Evolutionary conservation across 768 basidiomycete species (phyloP).

Genomic region (Rhodocollybia butyracea): DNA sequence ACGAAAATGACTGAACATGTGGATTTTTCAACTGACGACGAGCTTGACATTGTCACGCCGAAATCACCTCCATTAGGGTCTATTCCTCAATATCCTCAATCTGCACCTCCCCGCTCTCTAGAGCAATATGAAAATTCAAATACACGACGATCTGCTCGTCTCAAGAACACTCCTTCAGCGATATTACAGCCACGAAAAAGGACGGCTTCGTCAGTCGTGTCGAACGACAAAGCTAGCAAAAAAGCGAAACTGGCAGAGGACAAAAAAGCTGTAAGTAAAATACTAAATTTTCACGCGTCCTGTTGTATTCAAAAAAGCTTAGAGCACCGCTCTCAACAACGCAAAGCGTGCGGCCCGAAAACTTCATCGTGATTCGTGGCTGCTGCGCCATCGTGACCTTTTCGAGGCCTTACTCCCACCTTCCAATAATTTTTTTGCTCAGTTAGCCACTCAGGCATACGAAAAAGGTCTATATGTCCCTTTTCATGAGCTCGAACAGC

Average conservation of each 20-base stretch:
- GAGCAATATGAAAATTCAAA: neutral
- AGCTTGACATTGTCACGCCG: conserved; percentile 10
- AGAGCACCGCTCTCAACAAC: conserved; percentile 41
- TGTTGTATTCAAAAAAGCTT: neutral
- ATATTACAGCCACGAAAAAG: conserved; percentile 13
- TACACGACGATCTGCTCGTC: neutral
- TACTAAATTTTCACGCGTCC: neutral
- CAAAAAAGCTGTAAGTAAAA: conserved; percentile 37
- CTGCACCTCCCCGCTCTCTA: conserved; percentile 6
- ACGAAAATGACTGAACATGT: neutral
- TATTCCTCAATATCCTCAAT: neutral
- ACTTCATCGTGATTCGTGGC: conserved; percentile 41
- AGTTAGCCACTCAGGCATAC: conserved; percentile 26
- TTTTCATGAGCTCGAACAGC: conserved; percentile 41
- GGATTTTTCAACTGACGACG: conserved; percentile 5
- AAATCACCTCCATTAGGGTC: neutral
- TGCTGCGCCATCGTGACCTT: conserved; percentile 39
- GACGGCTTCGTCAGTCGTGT: conserved; percentile 12
- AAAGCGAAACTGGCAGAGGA: conserved; percentile 28
- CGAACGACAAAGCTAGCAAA: conserved; percentile 16
- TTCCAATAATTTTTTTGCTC: conserved; percentile 33
- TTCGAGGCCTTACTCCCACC: conserved; percentile 46
- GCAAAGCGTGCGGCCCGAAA: conserved; percentile 35
- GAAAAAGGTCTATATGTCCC: conserved; percentile 26
- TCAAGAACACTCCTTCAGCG: neutral